Evolutionary conservation across 176 grass and related monocot genomes (phyloP), one percentile per base, ranked within the genome.

Genomic region (Triticum turgidum): DNA sequence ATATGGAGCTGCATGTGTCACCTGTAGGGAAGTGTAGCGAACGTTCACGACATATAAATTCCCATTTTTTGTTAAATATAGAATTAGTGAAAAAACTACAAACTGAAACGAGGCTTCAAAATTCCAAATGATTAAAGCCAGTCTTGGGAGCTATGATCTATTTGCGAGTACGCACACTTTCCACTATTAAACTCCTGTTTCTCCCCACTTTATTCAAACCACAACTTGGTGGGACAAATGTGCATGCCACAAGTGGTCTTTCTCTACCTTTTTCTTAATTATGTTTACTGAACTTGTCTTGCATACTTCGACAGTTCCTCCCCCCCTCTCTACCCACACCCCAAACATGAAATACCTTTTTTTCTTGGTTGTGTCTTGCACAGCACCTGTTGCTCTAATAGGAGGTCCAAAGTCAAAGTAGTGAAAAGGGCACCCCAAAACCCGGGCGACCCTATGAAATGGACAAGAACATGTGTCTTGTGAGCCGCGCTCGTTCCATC

Each of bases 381-480:
- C 64, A 78, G 71, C 65, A 82, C 86, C 78, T 78, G 83, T 88
- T 77, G 65, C 73, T 88, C 78, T 73, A 44, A 66, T 61, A 82
- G 84, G 83, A 82, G 58, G 78, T 65, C 83, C 71, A 79, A 95
- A 95, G 93, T 95, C 93, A 95, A 92, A 92, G 82, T 84, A 88
- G 88, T 58, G 91, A 79, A 92, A 90, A 92, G 93, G 83, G 54
- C 86, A 88, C 83, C 90, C 93, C 84, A 73, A 92, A 92, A 92
- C 90, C 92, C 92, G 92, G 92, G 85, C 22, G 85, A 87, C 83
- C 84, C 89, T 77, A 84, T 88, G 82, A 58, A 88, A 85, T 92
- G 79, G 87, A 95, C 93, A 94, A 92, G 76, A 80, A 78, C 90
- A 95, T 95, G 88, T 86, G 90, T 82, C 91, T 94, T 91, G 89